A percentile compares a stretch with the other conserved stretches of the same genome.
Conservation (phyloP, 257 asterid genomes). For the Linaria vulgaris region DNA sequence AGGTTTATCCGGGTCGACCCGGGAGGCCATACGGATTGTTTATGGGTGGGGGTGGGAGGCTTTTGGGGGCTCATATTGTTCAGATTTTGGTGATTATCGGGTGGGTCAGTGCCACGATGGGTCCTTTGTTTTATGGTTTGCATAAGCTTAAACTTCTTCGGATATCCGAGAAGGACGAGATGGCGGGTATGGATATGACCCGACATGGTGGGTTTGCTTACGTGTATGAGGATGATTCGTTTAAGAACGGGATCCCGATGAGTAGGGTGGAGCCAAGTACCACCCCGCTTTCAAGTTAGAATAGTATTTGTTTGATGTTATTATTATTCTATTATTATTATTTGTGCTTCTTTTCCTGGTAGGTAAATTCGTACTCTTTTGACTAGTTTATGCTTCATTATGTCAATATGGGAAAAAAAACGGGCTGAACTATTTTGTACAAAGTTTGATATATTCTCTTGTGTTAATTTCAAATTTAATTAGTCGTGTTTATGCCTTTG, state of each 20-base stretch:
- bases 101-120: constrained; percentile 91
- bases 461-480: no score
- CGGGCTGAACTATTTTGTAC: no score
- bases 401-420: not conserved
- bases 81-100: constrained; percentile 76
- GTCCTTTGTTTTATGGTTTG: constrained; percentile 58
- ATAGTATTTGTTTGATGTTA: not conserved
- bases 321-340: not conserved
- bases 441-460: no score
- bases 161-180: constrained; percentile 75
- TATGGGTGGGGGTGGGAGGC: constrained; percentile 85
- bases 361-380: constrained; percentile 11
- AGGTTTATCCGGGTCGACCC: constrained; percentile 58
- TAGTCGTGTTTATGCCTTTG: no score
- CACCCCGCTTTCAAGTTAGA: constrained; percentile 2
- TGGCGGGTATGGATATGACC: constrained; percentile 98
- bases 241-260: constrained; percentile 46
- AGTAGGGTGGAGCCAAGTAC: constrained; percentile 48
- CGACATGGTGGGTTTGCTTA: constrained; percentile 95
- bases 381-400: constrained; percentile 9
- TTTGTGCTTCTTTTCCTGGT: not conserved
- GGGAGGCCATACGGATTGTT: constrained; percentile 79
- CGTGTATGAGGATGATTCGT: constrained; percentile 51
- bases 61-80: constrained; percentile 66
- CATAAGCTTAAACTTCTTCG: constrained; percentile 62